Conservation (phyloP, 768 basidiomycete genomes). For the Amanita thiersii region DNA sequence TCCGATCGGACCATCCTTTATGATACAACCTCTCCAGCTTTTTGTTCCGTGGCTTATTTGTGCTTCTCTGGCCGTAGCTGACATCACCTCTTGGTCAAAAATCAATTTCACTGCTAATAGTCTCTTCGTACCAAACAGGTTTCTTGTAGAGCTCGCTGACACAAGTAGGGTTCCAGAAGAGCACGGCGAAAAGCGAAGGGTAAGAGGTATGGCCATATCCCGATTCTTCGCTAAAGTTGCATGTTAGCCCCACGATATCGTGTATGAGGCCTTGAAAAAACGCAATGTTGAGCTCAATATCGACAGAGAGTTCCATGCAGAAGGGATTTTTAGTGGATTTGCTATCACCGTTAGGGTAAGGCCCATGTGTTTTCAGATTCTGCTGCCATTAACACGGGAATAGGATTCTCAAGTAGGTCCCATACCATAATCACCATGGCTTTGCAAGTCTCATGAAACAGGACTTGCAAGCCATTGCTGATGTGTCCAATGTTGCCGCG, state of each 20-base stretch:
- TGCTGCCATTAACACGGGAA: conserved; percentile 28
- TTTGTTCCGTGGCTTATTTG: conserved; percentile 20
- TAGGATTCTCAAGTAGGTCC: conserved; percentile 30
- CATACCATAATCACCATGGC: conserved; percentile 12
- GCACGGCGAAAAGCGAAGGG: too few species aligned
- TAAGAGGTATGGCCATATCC: conserved; percentile 10
- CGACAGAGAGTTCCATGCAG: conserved; percentile 41
- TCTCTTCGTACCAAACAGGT: conserved; percentile 37
- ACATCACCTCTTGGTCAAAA: conserved; percentile 25
- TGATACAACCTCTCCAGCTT: conserved; percentile 19
- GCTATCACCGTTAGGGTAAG: conserved; percentile 40
- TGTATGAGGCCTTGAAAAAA: conserved; percentile 39
- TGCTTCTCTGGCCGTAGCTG: conserved; percentile 18
- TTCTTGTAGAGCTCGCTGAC: conserved; percentile 48
- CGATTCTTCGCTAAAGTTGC: conserved; percentile 17
- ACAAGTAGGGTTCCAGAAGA: too few species aligned
- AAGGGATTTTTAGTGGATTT: conserved; percentile 52
- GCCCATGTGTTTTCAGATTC: conserved; percentile 18
- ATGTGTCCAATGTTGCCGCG: conserved; percentile 43
- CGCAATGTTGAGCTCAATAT: conserved; percentile 38
- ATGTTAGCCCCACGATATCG: conserved; percentile 35
- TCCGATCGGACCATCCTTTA: conserved; percentile 25
- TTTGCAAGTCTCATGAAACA: conserved; percentile 25
- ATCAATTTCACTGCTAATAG: conserved; percentile 29
- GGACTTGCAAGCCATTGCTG: conserved; percentile 39